Evolutionary conservation across 306 rosid genomes (phyloP).

Genomic region (Cercis canadensis): DNA sequence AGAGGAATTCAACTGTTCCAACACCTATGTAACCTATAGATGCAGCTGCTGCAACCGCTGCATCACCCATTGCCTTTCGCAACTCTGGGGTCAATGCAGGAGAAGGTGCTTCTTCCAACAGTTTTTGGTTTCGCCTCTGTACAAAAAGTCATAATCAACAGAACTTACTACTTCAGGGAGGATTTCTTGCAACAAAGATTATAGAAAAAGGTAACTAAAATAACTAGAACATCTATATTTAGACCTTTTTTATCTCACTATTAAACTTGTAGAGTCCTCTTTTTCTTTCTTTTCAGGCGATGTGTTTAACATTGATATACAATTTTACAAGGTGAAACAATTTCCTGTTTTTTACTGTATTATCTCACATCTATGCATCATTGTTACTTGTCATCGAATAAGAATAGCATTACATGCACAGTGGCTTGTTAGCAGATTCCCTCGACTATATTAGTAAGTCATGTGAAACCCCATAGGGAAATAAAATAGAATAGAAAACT

Average conservation of each 20-base stretch:
- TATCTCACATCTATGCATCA: no score
- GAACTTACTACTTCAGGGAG: conserved; percentile 25
- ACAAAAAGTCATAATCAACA: conserved; percentile 30
- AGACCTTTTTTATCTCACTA: no score
- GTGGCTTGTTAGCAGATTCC: no score
- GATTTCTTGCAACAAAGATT: conserved; percentile 21
- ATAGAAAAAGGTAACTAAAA: background rate
- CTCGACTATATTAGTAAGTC: no score
- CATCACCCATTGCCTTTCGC: conserved; percentile 99
- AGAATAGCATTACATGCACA: no score
- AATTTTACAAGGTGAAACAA: no score
- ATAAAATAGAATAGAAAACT: conserved; percentile 3
- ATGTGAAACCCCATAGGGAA: no score
- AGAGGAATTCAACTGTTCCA: conserved; percentile 93
- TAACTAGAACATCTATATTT: no score
- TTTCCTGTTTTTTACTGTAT: no score
- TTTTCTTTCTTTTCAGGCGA: conserved; percentile 35
- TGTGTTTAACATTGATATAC: no score
- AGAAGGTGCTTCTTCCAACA: conserved; percentile 99
- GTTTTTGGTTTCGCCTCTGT: conserved; percentile 95
- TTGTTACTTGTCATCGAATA: no score
- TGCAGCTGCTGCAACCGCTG: conserved; percentile 98
- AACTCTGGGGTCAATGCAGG: conserved; percentile 94
- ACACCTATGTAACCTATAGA: conserved; percentile 96
- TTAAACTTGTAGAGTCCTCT: conserved; percentile 53